Evolutionary conservation across 2,329 filamentous ascomycete genomes (phyloP).

Genomic region (Talaromyces sp.): DNA sequence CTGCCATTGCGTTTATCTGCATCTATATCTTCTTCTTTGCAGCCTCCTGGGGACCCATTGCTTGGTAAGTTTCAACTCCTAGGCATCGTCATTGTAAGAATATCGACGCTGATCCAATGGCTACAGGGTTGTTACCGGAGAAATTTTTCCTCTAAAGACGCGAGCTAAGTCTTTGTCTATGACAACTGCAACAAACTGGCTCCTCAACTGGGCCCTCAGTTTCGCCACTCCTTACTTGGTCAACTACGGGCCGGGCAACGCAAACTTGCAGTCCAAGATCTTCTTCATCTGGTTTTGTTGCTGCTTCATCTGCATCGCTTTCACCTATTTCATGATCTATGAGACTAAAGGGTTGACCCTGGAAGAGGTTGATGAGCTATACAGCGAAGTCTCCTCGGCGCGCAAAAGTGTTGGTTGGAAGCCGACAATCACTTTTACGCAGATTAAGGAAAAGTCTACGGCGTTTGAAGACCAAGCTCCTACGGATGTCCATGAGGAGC

Average conservation of each 20-base stretch:
- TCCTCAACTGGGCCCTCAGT: constrained; percentile 64
- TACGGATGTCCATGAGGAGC: too few relatives aligned
- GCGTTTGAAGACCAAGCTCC: too few relatives aligned
- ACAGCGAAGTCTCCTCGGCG: constrained; percentile 51
- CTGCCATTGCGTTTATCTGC: constrained; percentile 24
- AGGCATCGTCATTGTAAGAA: neutral
- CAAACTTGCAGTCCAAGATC: constrained; percentile 19
- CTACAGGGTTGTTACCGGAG: neutral
- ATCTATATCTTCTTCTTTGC: constrained; percentile 34
- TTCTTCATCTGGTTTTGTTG: constrained; percentile 49
- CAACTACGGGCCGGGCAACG: constrained; percentile 42
- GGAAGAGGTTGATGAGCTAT: constrained; percentile 71
- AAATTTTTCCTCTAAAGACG: neutral
- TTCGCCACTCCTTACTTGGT: constrained; percentile 71
- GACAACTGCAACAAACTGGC: constrained; percentile 45
- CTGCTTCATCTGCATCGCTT: constrained; percentile 43
- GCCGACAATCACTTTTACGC: neutral
- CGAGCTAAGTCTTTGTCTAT: constrained; percentile 21
- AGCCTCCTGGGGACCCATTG: constrained; percentile 21
- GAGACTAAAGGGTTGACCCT: constrained; percentile 75
- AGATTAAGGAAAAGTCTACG: neutral
- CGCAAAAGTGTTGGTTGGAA: neutral
- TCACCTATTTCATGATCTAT: constrained; percentile 61
- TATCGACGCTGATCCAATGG: neutral
- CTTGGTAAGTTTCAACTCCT: neutral